phyloP scores from a whole-genome alignment of 371 early-diverging fungal species.

The Haplosporangium sp. region DNA sequence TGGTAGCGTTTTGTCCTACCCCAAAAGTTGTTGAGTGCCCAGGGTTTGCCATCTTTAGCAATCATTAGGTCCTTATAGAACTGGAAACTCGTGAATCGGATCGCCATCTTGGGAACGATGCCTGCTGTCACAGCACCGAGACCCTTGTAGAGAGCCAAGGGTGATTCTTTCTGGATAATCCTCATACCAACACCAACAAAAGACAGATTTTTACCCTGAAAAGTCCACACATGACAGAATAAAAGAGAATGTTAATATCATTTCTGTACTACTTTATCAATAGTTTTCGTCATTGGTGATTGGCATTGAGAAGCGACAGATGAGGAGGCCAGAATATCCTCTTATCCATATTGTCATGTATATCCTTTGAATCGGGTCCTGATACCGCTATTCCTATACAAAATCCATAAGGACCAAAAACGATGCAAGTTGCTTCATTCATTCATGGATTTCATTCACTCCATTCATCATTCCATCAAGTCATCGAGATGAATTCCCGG shows the following conservation, averaged over 20 bases:
- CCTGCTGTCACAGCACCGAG: slow-evolving; percentile 97
- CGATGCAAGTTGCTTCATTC: background rate
- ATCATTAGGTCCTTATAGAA: slow-evolving; percentile 89
- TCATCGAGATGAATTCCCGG: background rate
- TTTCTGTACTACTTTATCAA: background rate
- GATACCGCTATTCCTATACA: background rate
- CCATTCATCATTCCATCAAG: background rate
- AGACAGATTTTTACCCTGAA: slow-evolving; percentile 60
- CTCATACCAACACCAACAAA: slow-evolving; percentile 88
- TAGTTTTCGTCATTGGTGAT: background rate
- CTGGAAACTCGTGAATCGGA: slow-evolving; percentile 97
- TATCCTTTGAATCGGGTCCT: background rate
- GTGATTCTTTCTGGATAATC: slow-evolving; percentile 91
- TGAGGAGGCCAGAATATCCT: background rate
- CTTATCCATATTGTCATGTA: background rate
- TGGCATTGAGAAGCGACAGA: background rate
- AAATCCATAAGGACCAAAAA: background rate
- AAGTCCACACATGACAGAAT: background rate
- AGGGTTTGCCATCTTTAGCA: slow-evolving; percentile 75
- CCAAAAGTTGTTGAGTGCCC: slow-evolving; percentile 82
- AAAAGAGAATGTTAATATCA: background rate
- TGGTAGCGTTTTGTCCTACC: slow-evolving; percentile 60
- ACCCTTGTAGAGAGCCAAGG: slow-evolving; percentile 95
- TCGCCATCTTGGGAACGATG: slow-evolving; percentile 99
- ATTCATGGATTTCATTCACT: too few relatives aligned